phyloP scores from a whole-genome alignment of 176 grass and related monocot species.

The Oryza rufipogon region DNA sequence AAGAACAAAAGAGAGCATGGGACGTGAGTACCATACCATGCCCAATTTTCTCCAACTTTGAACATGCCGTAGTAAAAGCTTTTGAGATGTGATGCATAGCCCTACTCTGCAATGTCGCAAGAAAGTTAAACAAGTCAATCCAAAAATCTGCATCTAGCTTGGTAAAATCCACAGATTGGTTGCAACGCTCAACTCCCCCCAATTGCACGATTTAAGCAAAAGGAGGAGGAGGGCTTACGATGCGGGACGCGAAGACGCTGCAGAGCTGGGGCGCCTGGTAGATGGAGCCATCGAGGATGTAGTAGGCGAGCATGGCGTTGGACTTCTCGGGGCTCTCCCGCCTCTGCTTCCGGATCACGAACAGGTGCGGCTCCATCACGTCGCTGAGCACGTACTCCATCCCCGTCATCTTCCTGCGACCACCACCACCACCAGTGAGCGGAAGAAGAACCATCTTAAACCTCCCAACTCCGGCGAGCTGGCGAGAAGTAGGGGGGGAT shows the following conservation, averaged over 20 bases:
- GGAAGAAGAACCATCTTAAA: not conserved
- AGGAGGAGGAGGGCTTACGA: slow-evolving; percentile 47
- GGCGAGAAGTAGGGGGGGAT: not conserved
- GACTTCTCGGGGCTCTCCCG: slow-evolving; percentile 77
- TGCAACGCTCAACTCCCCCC: not conserved
- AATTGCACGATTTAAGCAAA: slow-evolving; percentile 7
- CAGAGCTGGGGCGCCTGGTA: slow-evolving; percentile 98
- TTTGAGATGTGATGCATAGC: slow-evolving; percentile 93
- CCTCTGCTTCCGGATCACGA: slow-evolving; percentile 97
- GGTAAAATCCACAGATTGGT: slow-evolving; percentile 15
- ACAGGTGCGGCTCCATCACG: slow-evolving; percentile 94
- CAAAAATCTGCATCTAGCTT: slow-evolving; percentile 6
- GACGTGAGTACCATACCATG: slow-evolving; percentile 54
- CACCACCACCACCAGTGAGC: not conserved
- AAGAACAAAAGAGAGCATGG: not conserved
- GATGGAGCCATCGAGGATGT: slow-evolving; percentile 95
- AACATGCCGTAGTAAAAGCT: slow-evolving; percentile 73
- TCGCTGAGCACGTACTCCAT: slow-evolving; percentile 89
- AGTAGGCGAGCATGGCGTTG: slow-evolving; percentile 72
- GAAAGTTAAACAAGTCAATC: not conserved
- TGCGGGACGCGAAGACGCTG: slow-evolving; percentile 90
- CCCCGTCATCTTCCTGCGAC: slow-evolving; percentile 87
- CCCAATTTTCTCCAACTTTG: slow-evolving; percentile 88
- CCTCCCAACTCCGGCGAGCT: not conserved
- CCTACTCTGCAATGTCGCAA: slow-evolving; percentile 64